These are phyloP conservation scores for Saksenaea oblongispora DNA, from an alignment of 371 early-diverging fungal species.

Conservation along the genomic window DNA sequence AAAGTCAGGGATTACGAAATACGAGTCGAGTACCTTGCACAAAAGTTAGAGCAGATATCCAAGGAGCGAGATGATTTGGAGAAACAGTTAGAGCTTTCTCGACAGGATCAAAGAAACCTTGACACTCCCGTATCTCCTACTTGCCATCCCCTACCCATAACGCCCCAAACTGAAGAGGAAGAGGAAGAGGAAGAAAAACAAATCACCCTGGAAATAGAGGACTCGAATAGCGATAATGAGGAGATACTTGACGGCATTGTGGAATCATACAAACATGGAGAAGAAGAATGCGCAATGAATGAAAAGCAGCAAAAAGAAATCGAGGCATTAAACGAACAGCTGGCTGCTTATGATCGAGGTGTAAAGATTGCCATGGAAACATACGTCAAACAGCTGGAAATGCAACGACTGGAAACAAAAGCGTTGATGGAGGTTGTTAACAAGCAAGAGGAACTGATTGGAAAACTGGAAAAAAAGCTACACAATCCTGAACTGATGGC, in stretches of 20 bases:
- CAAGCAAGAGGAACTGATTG: conserved; percentile 47
- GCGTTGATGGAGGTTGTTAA: conserved; percentile 23
- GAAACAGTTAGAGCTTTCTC: conserved; percentile 25
- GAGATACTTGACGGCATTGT: conserved; percentile 31
- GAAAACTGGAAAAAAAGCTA: conserved; percentile 31
- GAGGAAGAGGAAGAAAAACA: conserved; percentile 22
- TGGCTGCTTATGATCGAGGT: conserved; percentile 31
- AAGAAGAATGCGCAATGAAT: conserved; percentile 10
- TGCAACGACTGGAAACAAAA: conserved; percentile 28
- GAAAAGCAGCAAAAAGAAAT: conserved; percentile 18
- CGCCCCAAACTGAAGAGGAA: too few species aligned
- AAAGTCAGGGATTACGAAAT: conserved; percentile 49
- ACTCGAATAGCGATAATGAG: conserved; percentile 21
- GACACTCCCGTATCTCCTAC: conserved; percentile 25
- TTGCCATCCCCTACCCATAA: conserved; percentile 18
- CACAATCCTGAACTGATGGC: not conserved
- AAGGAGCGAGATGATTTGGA: conserved; percentile 42
- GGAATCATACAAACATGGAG: conserved; percentile 35
- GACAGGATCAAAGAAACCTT: conserved; percentile 11
- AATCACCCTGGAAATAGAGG: conserved; percentile 11
- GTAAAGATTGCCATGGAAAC: conserved; percentile 37
- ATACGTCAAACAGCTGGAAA: conserved; percentile 36
- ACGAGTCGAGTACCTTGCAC: conserved; percentile 41
- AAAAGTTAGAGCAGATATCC: conserved; percentile 43
- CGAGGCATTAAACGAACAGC: conserved; percentile 21